phyloP scores from a whole-genome alignment of 352 stramenopile species.

The Peronospora destructor region DNA sequence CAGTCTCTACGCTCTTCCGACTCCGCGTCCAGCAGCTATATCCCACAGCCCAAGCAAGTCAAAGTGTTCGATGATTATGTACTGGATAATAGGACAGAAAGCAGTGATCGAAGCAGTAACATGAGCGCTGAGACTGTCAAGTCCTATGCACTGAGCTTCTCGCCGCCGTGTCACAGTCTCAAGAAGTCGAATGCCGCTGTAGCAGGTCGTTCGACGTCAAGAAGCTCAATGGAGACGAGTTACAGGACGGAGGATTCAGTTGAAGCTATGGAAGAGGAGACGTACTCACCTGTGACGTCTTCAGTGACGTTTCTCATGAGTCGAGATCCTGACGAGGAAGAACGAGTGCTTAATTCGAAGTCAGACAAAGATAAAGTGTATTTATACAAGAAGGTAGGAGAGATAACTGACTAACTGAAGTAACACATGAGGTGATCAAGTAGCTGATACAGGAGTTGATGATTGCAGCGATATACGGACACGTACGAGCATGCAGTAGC shows the following conservation, averaged over 20 bases:
- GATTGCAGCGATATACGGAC: constrained; percentile 52
- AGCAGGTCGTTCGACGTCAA: constrained; percentile 1
- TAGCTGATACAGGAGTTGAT: neutral
- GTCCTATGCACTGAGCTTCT: constrained; percentile 25
- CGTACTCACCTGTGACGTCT: constrained; percentile 21
- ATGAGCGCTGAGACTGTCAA: constrained; percentile 19
- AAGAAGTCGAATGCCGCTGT: constrained; percentile 4
- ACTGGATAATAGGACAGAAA: constrained; percentile 29
- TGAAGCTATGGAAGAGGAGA: constrained; percentile 8
- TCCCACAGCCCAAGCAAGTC: constrained; percentile 8
- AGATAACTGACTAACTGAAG: neutral
- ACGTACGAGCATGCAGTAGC: constrained; percentile 54
- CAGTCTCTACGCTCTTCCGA: constrained; percentile 8
- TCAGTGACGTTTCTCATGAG: constrained; percentile 57
- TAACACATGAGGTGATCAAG: neutral
- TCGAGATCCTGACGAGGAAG: constrained; percentile 49
- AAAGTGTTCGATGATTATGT: constrained; percentile 30
- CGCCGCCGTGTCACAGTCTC: constrained; percentile 17
- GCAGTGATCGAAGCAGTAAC: constrained; percentile 22
- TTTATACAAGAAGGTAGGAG: constrained; percentile 67
- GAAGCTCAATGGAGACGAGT: constrained; percentile 3
- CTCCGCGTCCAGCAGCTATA: constrained; percentile 10
- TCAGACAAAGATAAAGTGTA: constrained; percentile 54
- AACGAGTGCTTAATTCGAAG: constrained; percentile 45
- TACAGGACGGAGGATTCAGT: neutral